A percentile compares a stretch with the other conserved stretches of the same genome.
Evolutionary conservation across 441 rosid genomes (phyloP).

Genomic region (Gossypium trilobum): DNA sequence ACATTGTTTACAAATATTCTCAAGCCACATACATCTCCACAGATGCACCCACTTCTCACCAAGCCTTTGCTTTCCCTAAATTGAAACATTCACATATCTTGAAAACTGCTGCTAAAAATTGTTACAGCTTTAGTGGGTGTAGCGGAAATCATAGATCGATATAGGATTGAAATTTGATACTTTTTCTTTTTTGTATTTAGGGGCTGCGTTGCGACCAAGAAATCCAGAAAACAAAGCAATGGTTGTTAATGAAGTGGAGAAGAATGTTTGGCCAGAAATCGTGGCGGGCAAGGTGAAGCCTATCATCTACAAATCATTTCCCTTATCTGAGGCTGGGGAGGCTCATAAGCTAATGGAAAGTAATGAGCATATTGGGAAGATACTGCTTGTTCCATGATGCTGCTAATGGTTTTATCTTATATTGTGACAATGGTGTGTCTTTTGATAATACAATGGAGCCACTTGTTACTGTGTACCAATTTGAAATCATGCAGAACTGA

Average conservation of each 20-base stretch:
- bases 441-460: background rate
- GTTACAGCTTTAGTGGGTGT: background rate
- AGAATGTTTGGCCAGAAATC: constrained; percentile 75
- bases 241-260: constrained; percentile 65
- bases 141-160: background rate
- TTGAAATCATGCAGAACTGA: background rate
- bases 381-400: constrained; percentile 45
- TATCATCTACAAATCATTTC: constrained; percentile 40
- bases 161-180: background rate
- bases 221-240: constrained; percentile 51
- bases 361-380: constrained; percentile 64
- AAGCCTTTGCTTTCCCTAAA: background rate
- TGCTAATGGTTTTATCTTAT: background rate
- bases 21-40: background rate
- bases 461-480: background rate
- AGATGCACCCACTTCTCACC: background rate
- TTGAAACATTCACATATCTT: background rate
- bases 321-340: constrained; percentile 55
- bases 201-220: constrained; percentile 60
- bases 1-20: background rate
- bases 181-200: constrained; percentile 15
- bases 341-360: constrained; percentile 70
- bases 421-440: background rate
- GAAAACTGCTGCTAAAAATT: background rate
- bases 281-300: constrained; percentile 62